A percentile compares a stretch with the other conserved stretches of the same genome.
phyloP scores from a whole-genome alignment of 768 basidiomycete species.

The Termitomyces sp. region DNA sequence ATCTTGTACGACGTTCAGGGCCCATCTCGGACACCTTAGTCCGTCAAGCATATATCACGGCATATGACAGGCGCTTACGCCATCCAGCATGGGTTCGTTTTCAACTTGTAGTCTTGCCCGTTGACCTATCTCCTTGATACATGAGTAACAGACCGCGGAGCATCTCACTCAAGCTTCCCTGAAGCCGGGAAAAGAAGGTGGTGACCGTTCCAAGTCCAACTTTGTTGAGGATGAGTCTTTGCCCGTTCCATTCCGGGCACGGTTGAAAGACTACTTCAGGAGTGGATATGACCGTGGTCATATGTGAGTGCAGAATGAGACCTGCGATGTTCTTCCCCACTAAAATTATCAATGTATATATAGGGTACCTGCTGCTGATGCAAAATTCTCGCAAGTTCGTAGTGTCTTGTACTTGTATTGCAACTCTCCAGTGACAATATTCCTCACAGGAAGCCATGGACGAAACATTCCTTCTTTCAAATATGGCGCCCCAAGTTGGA shows the following conservation, averaged over 20 bases:
- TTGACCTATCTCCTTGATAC: neutral
- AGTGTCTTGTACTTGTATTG: neutral
- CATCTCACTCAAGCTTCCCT: conserved; percentile 83
- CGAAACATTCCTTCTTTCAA: conserved; percentile 92
- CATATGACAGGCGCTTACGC: conserved; percentile 84
- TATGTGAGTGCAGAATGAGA: conserved; percentile 58
- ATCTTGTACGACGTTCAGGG: conserved; percentile 42
- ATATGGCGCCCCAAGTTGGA: conserved; percentile 98
- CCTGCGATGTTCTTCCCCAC: too few relatives aligned
- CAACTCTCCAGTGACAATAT: neutral
- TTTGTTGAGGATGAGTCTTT: conserved; percentile 84
- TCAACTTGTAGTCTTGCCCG: neutral
- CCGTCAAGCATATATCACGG: conserved; percentile 82
- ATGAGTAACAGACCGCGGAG: conserved; percentile 75
- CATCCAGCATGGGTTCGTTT: conserved; percentile 89
- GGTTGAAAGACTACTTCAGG: conserved; percentile 83
- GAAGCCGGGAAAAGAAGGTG: conserved; percentile 37
- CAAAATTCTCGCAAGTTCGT: conserved; percentile 51
- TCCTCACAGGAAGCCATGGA: conserved; percentile 85
- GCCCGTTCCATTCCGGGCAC: conserved; percentile 76
- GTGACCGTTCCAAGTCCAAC: conserved; percentile 70
- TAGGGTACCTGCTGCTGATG: conserved; percentile 97
- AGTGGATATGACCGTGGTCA: conserved; percentile 97
- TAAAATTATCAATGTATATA: conserved; percentile 21
- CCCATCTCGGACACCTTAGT: conserved; percentile 79